Base-by-base conservation (phyloP, 495 filamentous ascomycete genomes). In the Podospora australis region DNA sequence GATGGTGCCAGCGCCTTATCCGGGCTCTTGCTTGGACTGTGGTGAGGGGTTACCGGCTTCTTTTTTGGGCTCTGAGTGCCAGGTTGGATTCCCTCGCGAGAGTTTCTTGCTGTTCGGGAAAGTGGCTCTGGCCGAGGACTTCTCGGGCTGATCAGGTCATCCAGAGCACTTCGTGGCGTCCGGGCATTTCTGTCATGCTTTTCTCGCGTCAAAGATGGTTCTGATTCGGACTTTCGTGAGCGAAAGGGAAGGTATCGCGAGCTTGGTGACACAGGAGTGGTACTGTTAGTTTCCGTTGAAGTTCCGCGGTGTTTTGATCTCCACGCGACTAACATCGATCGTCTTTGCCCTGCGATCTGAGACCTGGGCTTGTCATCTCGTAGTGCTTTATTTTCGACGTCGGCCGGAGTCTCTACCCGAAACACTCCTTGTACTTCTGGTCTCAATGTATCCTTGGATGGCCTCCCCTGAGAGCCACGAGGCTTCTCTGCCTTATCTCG, bases 261-360 rank as follows among this genome's bases (percentile, higher is more conserved):
- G 22, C 13, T 22, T 22, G 20, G 8, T 1, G 47, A 35, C 1
- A 19, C 22, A 7, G 32, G 13, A 0, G 29, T 9, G 7, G 51
- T 32, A 14, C 28, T 54, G 14, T 30, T 47, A 10, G 29, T 11
- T 10, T 48, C 34, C 5, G 28, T 42, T 1, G 55, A 49, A n/a
- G 29, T 16, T 8, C 36, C 23, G 9, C 35, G 50, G 11, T 55
- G 52, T 25, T 43, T 52, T 17, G 46, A 44, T 39, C 24, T 50
- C 49, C 50, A 58, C 10, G 35, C 49, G n/a, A 49, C 17, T 14
- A 53, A 23, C 17, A 43, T 54, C 13, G 55, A 50, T 2, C 47
- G 46, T 14, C 48, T 52, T 8, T 42, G 44, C 10, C 45, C 49
- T 20, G 53, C 44, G 8, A 51, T 34, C 8, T 48, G 35, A 11